Evolutionary conservation across 306 rosid species (phyloP), one percentile per base, ranked within the genome.

Genomic region (Dalbergia cultrata): DNA sequence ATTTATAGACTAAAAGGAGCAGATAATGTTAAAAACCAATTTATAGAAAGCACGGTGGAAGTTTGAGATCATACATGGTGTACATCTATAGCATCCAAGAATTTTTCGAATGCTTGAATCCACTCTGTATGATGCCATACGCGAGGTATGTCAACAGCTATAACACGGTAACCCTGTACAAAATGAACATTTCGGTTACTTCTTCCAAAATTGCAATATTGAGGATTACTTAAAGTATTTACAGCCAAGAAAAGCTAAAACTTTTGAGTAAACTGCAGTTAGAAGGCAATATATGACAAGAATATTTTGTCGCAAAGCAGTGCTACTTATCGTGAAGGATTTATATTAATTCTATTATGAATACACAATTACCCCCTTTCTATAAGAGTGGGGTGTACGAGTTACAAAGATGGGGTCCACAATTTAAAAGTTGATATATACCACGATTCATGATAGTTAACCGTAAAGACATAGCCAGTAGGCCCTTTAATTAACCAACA

Each of bases 51-150:
- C 67, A 44, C 13, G 16, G 59, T 37, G 41, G 72, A 70, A 57
- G 69, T 52, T 72, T 78, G 74, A 69, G 75, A 78, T 69, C 89
- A 88, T 87, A 95, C 99, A 78, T 89, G 98, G 86, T 95, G 99
- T 75, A 95, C 99, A 80, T 95, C 97, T 16, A 95, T 95, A 72
- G 98, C 94, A 93, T 95, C 99, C 92, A 95, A 88, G 88, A 95
- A 95, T 85, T 95, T 95, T 76, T 95, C 99, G 85, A 95, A 95
- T 69, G 96, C 93, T 85, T 87, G 98, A 87, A 95, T 85, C 99
- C 99, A 95, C 80, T 95, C 98, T 16, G 84, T 86, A 78, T 93
- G 93, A 87, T 90, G 88, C 99, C 99, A 95, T 18, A 95, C 98
- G 13, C 97, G 88, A 22, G 99, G 99, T 65, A 93, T 93, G 85